These are phyloP conservation scores for Endogone sp. DNA, from an alignment of 192 early-diverging fungal genomes.

Conservation along the genomic window DNA sequence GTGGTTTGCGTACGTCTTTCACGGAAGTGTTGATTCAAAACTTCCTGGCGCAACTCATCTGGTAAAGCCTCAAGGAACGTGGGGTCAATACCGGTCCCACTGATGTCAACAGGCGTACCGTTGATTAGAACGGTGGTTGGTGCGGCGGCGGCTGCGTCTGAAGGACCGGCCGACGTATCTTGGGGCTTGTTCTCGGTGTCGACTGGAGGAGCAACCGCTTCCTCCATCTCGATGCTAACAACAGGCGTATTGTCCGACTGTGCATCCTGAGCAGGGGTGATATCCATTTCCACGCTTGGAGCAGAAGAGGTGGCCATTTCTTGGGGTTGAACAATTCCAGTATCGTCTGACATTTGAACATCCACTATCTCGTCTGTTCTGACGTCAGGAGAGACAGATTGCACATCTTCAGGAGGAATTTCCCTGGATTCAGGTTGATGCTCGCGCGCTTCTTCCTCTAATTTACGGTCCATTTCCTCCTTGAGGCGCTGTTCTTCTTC, in stretches of 20 bases:
- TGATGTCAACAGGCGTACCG: conserved; percentile 83
- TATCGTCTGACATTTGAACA: conserved; percentile 1
- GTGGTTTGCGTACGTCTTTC: conserved; percentile 29
- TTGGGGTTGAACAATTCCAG: too few species aligned
- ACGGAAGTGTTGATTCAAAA: conserved; percentile 74
- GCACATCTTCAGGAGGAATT: conserved; percentile 18
- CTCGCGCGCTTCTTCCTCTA: conserved; percentile 42
- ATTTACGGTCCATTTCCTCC: conserved; percentile 27
- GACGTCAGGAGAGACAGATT: conserved; percentile 10
- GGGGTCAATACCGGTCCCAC: conserved; percentile 90
- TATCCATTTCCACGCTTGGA: neutral
- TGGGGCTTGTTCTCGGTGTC: neutral
- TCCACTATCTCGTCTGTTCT: neutral
- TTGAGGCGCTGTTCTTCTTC: conserved; percentile 33
- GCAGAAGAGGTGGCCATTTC: too few species aligned
- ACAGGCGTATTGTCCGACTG: neutral
- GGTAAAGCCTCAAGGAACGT: conserved; percentile 93
- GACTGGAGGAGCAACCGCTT: neutral
- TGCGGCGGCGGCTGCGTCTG: neutral
- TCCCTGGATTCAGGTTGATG: neutral
- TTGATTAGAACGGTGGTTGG: conserved; percentile 68
- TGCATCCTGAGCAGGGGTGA: neutral
- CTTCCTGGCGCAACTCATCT: conserved; percentile 90
- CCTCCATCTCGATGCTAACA: too few species aligned
- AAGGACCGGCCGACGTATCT: neutral